Evolutionary conservation across 768 basidiomycete genomes (phyloP), one percentile per base, ranked within the genome.

Genomic region (Collybiopsis luxurians): DNA sequence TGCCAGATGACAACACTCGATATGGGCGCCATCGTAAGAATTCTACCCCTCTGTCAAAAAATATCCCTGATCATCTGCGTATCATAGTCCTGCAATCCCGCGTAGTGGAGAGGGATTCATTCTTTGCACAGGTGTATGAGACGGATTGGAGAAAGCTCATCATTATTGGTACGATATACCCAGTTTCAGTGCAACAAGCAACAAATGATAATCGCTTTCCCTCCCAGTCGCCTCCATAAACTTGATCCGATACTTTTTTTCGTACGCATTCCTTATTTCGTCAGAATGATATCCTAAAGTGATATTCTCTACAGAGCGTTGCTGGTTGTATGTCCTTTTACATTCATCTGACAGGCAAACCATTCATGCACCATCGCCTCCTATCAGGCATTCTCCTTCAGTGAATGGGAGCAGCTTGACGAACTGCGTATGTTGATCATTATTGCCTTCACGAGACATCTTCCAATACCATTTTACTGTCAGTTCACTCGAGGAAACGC

Each of bases 131-230:
- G 64, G 61, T 77, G 46, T 76, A 76, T 62, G 68, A 70, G 60
- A 70, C 69, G 26, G 72, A 73, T 56, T 77, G 76, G 75, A 70
- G 72, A 61, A 76, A 74, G 59, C 64, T 67, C 57, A 70, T 77
- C 59, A 70, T 76, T 60, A 71, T 69, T 60, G 67, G 73, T 74
- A 58, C 23, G 71, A 65, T 52, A 38, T 46, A 45, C 49, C 10
- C 11, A n/a, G n/a, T n/a, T n/a, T n/a, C n/a, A n/a, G n/a, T n/a
- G n/a, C n/a, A n/a, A n/a, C n/a, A n/a, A n/a, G n/a, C n/a, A n/a
- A n/a, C n/a, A n/a, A n/a, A n/a, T n/a, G n/a, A n/a, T n/a, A n/a
- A n/a, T n/a, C n/a, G n/a, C n/a, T n/a, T 40, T 30, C 42, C 19
- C 4, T 53, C 6, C 2, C 57, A 74, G 76, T 77, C 63, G 71